Evolutionary conservation across 2,329 filamentous ascomycete genomes (phyloP), one percentile per base, ranked within the genome.

Genomic region (Fusarium circinatum): DNA sequence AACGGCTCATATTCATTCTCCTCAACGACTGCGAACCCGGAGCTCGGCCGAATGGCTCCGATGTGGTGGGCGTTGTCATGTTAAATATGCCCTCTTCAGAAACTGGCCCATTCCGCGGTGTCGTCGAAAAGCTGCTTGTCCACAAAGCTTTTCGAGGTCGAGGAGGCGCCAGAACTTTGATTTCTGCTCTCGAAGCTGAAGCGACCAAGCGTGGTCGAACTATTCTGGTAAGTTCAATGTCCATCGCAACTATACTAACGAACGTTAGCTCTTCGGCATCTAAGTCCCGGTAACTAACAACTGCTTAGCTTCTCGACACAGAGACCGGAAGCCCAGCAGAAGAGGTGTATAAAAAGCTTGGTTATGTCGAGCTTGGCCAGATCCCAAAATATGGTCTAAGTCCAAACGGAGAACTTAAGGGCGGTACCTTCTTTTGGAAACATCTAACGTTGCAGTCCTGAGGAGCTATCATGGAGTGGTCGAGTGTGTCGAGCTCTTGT

Each of bases 381-480:
- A 85, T 92, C 38, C 89, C 89, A 22, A 84, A 84, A 49, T 90
- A 87, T 80, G 85, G 83, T 57, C 80, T 86, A 62, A 86, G 83
- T 73, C 87, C 86, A 24, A 82, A 83, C 17, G 85, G 87, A 32
- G 84, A 84, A 49, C 79, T 88, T 62, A 85, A 84, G 71, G 86
- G 86, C 69, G 86, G 85, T 59, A 85, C 86, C 1, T 89, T 90
- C 74, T 89, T 90, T 75, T 91, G 90, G 79, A 91, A 91, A 80
- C 84, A 89, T 65, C 80, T 70, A 32, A n/a, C 60, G 42, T 44
- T 91, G 41, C 66, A 71, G 18, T 47, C 65, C 51, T 76, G 26
- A 76, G 44, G 17, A 10, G 3, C 24, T 20, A 15, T 42, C 11
- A 20, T 18, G 15, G 18, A 32, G 45, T 15, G 54, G 34, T 34